phyloP scores from a whole-genome alignment of 192 early-diverging fungal genomes.

The Phycomyces blakesleeanus region DNA sequence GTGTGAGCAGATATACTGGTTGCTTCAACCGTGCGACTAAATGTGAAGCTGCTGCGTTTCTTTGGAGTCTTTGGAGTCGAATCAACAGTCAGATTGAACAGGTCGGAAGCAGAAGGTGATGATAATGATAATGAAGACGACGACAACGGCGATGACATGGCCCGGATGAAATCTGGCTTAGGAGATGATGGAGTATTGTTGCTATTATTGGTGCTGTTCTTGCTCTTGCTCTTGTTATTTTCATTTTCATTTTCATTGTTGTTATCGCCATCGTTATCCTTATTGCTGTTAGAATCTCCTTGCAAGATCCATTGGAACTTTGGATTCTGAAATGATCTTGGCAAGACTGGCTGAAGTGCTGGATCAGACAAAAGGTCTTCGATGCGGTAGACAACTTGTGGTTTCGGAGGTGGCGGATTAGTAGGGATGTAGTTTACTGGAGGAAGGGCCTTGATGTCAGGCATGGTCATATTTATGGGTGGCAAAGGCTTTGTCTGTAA shows the following conservation, averaged over 20 bases:
- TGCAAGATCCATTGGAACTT: slow-evolving; percentile 31
- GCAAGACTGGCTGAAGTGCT: background rate
- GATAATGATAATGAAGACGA: too few species aligned
- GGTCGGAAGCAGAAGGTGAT: too few species aligned
- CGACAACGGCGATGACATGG: background rate
- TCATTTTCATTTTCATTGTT: background rate
- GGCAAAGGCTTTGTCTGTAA: slow-evolving; percentile 3
- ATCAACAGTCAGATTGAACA: slow-evolving; percentile 6
- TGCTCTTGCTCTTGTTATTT: too few species aligned
- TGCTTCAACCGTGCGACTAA: background rate
- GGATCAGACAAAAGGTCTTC: slow-evolving; percentile 30
- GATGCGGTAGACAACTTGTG: slow-evolving; percentile 26
- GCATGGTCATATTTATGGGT: background rate
- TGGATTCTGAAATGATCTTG: background rate
- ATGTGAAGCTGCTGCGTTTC: slow-evolving; percentile 17
- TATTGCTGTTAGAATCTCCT: slow-evolving; percentile 1
- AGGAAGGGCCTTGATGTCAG: background rate
- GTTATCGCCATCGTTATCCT: background rate
- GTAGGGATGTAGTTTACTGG: slow-evolving; percentile 12
- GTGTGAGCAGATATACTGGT: slow-evolving; percentile 1
- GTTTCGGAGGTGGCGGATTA: slow-evolving; percentile 23
- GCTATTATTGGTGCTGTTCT: background rate
- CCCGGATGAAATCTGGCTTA: background rate
- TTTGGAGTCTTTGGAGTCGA: background rate
- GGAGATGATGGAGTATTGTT: slow-evolving; percentile 1